Evolutionary conservation across 2,329 filamentous ascomycete genomes (phyloP).

Genomic region (Periconia macrospinosa): DNA sequence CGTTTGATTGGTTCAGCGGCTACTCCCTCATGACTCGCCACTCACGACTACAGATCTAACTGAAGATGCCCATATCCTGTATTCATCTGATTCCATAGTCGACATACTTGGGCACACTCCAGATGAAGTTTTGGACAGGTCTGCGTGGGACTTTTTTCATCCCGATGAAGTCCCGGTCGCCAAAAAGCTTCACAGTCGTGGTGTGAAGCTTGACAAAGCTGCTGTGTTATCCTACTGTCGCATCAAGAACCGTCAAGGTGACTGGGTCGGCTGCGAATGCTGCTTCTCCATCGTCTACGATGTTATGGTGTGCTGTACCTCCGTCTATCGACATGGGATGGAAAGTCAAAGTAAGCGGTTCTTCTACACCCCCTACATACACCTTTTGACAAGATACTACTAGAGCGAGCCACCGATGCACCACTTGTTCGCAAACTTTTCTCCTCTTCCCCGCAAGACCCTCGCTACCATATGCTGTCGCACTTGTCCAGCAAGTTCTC

Average conservation of each 20-base stretch:
- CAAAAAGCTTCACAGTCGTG: slow-evolving; percentile 70
- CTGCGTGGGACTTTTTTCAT: slow-evolving; percentile 86
- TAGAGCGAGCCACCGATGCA: slow-evolving; percentile 76
- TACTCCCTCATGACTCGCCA: slow-evolving; percentile 7
- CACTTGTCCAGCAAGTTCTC: slow-evolving; percentile 80
- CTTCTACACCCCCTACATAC: background rate
- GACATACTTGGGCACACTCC: slow-evolving; percentile 82
- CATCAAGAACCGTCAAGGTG: slow-evolving; percentile 67
- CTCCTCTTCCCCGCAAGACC: slow-evolving; percentile 78
- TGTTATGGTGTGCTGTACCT: slow-evolving; percentile 82
- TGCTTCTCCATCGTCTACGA: slow-evolving; percentile 89
- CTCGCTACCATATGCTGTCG: slow-evolving; percentile 86
- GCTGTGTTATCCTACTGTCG: slow-evolving; percentile 80
- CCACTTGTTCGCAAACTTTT: slow-evolving; percentile 79
- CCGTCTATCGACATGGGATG: slow-evolving; percentile 69
- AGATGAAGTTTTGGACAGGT: slow-evolving; percentile 72
- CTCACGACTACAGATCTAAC: slow-evolving; percentile 62
- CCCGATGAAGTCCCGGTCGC: slow-evolving; percentile 78
- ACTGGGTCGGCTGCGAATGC: slow-evolving; percentile 81
- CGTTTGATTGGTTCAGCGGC: slow-evolving; percentile 39
- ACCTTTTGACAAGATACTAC: slow-evolving; percentile 10
- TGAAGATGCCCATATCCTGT: slow-evolving; percentile 76
- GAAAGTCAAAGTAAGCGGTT: slow-evolving; percentile 71
- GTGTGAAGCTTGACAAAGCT: slow-evolving; percentile 78
- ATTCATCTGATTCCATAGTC: slow-evolving; percentile 79